phyloP scores from a whole-genome alignment of 345 rosid genomes.

The Lepidium aucheri region DNA sequence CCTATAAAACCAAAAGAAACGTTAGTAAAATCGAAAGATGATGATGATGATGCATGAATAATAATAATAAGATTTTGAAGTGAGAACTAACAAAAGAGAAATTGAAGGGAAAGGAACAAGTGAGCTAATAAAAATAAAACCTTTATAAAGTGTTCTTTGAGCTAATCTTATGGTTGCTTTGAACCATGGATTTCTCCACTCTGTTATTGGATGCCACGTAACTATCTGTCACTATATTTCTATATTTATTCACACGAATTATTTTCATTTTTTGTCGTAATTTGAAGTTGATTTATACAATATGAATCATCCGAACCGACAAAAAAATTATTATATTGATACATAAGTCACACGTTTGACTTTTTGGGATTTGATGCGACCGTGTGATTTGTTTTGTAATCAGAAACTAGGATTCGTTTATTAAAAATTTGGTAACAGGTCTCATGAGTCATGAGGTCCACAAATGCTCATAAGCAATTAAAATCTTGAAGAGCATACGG shows the following conservation, averaged over 20 bases:
- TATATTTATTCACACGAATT: background rate
- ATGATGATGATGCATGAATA: slow-evolving; percentile 13
- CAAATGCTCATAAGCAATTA: too few species aligned
- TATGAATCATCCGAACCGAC: background rate
- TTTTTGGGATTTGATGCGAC: background rate
- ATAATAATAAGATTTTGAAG: slow-evolving; percentile 40
- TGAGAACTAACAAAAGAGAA: slow-evolving; percentile 44
- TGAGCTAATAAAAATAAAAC: slow-evolving; percentile 32
- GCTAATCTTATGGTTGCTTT: slow-evolving; percentile 47
- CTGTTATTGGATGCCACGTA: slow-evolving; percentile 42
- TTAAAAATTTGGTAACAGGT: too few species aligned
- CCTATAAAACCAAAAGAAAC: slow-evolving; percentile 28
- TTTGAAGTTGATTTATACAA: background rate
- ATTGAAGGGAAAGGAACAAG: slow-evolving; percentile 53
- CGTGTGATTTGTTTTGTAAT: too few species aligned
- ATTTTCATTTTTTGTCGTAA: slow-evolving; percentile 7
- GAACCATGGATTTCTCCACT: slow-evolving; percentile 45
- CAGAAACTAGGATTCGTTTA: too few species aligned
- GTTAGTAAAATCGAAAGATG: slow-evolving; percentile 23
- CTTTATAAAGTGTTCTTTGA: slow-evolving; percentile 23
- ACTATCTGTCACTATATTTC: slow-evolving; percentile 11
- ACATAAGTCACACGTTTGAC: slow-evolving; percentile 9
- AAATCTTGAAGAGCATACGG: too few species aligned
- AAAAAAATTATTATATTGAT: background rate
- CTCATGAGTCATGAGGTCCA: too few species aligned